Evolutionary conservation across 2,329 filamentous ascomycete species (phyloP), one percentile per base, ranked within the genome.

Genomic region (Hymenoscyphus linearis): DNA sequence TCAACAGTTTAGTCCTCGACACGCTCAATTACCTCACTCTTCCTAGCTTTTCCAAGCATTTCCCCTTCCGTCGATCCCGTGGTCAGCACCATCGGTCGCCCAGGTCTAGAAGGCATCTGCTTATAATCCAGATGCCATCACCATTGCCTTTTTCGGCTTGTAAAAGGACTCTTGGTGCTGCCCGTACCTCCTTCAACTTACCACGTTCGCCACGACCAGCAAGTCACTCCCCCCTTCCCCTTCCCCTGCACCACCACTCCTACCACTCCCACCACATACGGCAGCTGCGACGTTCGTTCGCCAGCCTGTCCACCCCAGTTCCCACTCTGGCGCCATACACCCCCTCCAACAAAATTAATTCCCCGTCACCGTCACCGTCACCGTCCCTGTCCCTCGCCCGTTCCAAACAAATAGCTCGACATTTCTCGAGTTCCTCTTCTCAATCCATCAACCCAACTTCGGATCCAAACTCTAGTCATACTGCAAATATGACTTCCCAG

Each of bases 391-490:
- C 40, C 10, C 40, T 47, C 40, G 40, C 18, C 40, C 67, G 67
- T 56, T 63, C 66, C 66, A 72, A 76, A 69, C 75, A 78, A 65
- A 72, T 81, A 68, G 74, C 77, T 65, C 75, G 78, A 69, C 80
- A 81, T 67, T 72, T 82, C 69, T 76, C 78, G 65, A 75, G 76
- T 54, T 69, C 74, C 44, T 63, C 70, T 31, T 63, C 63, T 52
- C 60, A 60, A 35, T 60, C 58, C 57, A 63, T 52, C 58, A 56
- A 62, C 58, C 44, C 56, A 37, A 35, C 44, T 52, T 7, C 40
- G 10, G 2, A 31, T 31, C 31, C 31, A 9, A 54, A 57, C 26
- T 26, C 58, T 35, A 47, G 58, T 63, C 65, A 72, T 58, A 31
- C 52, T 60, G 53, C 63, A 62, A 68, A 65, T 26, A 73, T 72